These are phyloP conservation scores for Lagenidium giganteum DNA, from an alignment of 352 stramenopile species.

Conservation along the genomic window DNA sequence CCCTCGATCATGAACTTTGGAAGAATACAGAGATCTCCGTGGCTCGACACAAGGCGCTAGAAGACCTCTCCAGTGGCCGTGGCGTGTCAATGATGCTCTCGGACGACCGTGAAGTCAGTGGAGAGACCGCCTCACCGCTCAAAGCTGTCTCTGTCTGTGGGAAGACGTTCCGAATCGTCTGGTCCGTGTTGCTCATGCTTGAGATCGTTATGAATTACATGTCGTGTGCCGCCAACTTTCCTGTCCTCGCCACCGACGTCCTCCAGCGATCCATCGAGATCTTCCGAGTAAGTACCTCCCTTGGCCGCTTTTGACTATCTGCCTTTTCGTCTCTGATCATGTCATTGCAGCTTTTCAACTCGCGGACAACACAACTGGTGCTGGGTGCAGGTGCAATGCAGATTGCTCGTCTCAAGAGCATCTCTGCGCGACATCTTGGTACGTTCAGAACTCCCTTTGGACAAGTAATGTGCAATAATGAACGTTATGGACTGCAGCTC, in stretches of 20 bases:
- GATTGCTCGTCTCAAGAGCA: slow-evolving; percentile 94
- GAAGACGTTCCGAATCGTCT: slow-evolving; percentile 93
- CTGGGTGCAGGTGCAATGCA: slow-evolving; percentile 96
- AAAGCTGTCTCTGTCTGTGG: slow-evolving; percentile 89
- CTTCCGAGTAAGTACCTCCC: slow-evolving; percentile 45
- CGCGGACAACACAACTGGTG: slow-evolving; percentile 93
- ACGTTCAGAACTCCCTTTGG: neutral
- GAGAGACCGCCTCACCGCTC: slow-evolving; percentile 58
- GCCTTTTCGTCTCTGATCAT: slow-evolving; percentile 6
- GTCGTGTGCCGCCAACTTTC: slow-evolving; percentile 91
- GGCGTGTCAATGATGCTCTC: slow-evolving; percentile 73
- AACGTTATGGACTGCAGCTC: slow-evolving; percentile 38
- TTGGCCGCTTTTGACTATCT: neutral
- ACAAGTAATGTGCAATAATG: neutral
- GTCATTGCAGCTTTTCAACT: slow-evolving; percentile 92
- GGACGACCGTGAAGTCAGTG: slow-evolving; percentile 57
- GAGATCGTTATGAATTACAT: slow-evolving; percentile 96
- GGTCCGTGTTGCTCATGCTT: slow-evolving; percentile 93
- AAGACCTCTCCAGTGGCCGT: slow-evolving; percentile 89
- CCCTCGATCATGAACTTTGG: slow-evolving; percentile 94
- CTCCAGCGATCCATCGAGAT: slow-evolving; percentile 92
- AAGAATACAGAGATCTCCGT: slow-evolving; percentile 91
- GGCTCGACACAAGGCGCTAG: slow-evolving; percentile 86
- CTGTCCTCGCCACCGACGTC: slow-evolving; percentile 91
- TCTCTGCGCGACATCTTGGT: slow-evolving; percentile 95